Evolutionary conservation across 352 stramenopile genomes (phyloP), one percentile per base, ranked within the genome.

Genomic region (Elongisporangium prolatum): DNA sequence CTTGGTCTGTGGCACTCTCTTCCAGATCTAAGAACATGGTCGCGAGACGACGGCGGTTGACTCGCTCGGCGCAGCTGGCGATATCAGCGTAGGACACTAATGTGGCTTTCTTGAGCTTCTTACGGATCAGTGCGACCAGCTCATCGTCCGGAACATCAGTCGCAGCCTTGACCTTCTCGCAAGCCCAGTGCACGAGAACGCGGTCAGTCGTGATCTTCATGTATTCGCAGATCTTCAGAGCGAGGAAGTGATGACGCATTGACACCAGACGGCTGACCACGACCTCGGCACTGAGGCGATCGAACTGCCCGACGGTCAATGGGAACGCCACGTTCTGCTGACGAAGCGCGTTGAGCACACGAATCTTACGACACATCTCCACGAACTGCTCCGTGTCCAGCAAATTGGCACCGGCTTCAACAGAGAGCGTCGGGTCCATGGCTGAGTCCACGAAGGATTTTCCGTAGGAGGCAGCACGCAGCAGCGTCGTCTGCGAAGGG

Each of bases 151-250:
- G 67, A 11, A 86, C 72, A 18, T 86, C 69, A 9, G 68, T 72
- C 1, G 78, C 75, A 1, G 78, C 74, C 68, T 90, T 90, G 21
- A 96, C 81, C 61, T 95, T 96, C 54, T 93, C 87, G 63, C 89
- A 97, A 11, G 89, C 89, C 89, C 89, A 97, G 65, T 96, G 82
- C 14, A 97, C 85, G 10, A 96, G 74, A 38, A 97, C 89, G 17
- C 83, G 80, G 61, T 96, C 86, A 2, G 86, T 94, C n/a, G 89
- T 75, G 40, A 93, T 79, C 59, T 90, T 84, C 28, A 97, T 54
- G 61, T 95, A 93, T 47, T 96, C 80, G 65, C 89, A 97, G 44
- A 97, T 92, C 63, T 95, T 96, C 28, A 96, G 77, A n/a, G 90
- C 89, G 13, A 97, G 67, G 50, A 96, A 93, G 69, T 97, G 87